A percentile compares a stretch with the other conserved stretches of the same genome.
Conservation (phyloP, 768 basidiomycete genomes). For the Trametes gibbosa region DNA sequence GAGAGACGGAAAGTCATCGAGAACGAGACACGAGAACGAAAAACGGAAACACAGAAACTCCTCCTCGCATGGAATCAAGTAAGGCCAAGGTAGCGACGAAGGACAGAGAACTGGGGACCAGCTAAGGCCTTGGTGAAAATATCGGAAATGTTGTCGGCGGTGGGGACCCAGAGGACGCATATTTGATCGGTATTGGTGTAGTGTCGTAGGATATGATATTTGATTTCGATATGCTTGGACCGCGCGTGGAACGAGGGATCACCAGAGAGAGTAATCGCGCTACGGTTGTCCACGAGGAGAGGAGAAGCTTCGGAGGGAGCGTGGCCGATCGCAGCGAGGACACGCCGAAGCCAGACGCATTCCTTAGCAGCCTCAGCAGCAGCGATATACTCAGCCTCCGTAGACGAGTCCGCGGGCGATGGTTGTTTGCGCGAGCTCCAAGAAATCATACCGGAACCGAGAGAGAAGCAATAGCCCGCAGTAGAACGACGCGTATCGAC, state of each 20-base stretch:
- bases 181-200: conserved; percentile 28
- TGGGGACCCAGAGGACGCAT: conserved; percentile 30
- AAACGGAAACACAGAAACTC: background rate
- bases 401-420: conserved; percentile 27
- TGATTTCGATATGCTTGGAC: conserved; percentile 43
- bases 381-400: conserved; percentile 47
- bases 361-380: conserved; percentile 29
- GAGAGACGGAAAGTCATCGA: too few species aligned
- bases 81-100: conserved; percentile 23
- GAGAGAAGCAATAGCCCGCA: conserved; percentile 26
- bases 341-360: conserved; percentile 27
- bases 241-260: conserved; percentile 36
- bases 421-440: conserved; percentile 29
- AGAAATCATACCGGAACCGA: conserved; percentile 23
- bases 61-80: conserved; percentile 17
- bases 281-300: conserved; percentile 36
- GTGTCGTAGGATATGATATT: conserved; percentile 38
- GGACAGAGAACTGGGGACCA: conserved; percentile 12
- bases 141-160: conserved; percentile 38
- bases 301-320: conserved; percentile 13
- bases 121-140: conserved; percentile 40
- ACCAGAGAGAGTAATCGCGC: conserved; percentile 33
- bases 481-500: conserved; percentile 25
- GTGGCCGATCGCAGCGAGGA: conserved; percentile 24
- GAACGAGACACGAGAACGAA: background rate